Evolutionary conservation across 2,329 filamentous ascomycete species (phyloP).

Genomic region (Nemania abortiva): DNA sequence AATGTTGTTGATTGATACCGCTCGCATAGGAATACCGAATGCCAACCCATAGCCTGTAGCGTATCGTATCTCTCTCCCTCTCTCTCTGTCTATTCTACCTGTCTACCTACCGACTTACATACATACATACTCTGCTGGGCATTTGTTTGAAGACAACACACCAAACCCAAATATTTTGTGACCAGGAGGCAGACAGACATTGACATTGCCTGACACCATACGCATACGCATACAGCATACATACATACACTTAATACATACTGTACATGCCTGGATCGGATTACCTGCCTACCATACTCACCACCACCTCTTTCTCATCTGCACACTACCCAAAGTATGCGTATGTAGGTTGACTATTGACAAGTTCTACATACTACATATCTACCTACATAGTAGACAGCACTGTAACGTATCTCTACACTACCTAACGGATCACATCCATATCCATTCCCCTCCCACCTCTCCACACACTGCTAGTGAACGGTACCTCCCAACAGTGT

Average conservation of each 20-base stretch:
- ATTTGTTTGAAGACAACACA: background rate
- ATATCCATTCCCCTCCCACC: conserved; percentile 21
- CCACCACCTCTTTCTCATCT: background rate
- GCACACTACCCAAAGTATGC: background rate
- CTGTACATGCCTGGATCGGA: background rate
- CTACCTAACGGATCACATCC: background rate
- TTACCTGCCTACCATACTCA: background rate
- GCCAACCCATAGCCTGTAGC: too few relatives aligned
- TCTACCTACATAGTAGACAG: background rate
- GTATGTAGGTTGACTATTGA: background rate
- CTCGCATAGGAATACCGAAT: background rate
- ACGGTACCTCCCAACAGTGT: conserved; percentile 1
- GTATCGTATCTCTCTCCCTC: too few relatives aligned
- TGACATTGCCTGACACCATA: too few relatives aligned
- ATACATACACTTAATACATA: background rate
- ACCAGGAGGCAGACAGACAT: too few relatives aligned
- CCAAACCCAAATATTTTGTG: background rate
- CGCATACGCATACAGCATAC: too few relatives aligned
- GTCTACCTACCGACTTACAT: background rate
- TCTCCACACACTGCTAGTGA: conserved; percentile 19
- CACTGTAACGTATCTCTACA: conserved; percentile 21
- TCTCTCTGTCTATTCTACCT: too few relatives aligned
- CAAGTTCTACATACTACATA: background rate
- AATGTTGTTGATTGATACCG: background rate
- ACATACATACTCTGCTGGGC: background rate